Evolutionary conservation across 2,329 filamentous ascomycete species (phyloP), one percentile per base, ranked within the genome.

Genomic region (Exophiala lecanii-corni): DNA sequence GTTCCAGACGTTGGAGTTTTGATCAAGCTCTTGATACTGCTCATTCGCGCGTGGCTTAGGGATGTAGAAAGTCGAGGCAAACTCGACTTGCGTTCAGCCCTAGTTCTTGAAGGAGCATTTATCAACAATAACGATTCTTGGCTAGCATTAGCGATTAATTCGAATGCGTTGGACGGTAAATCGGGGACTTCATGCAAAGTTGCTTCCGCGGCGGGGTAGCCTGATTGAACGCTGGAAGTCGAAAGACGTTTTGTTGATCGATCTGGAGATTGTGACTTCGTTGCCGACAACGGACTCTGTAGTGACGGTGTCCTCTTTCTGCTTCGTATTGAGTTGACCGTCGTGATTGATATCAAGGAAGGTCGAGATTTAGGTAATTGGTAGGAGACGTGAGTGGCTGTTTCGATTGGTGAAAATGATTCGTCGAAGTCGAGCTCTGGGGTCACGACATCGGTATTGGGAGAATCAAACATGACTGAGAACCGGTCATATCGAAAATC

Each of bases 1-100:
- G 42, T 49, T 4, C 36, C 34, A 21, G 42, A 43, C 9, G 49
- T 43, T 5, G 49, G 49, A 12, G 49, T 49, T 33, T 49, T 51
- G 45, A 56, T 49, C 21, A 56, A 39, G 33, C 34, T 51, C 30
- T 53, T 54, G 41, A 54, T 51, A 34, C 53, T 56, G 43, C 46
- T 54, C 46, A 56, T 50, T 4, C 51, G 46, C 12, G 45, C 25
- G 28, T 56, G 53, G 28, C 40, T 53, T 7, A 51, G 30, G 6
- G 46, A 41, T 3, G 42, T 51, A n/a, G 45, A 47, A 2, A 55
- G 35, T 26, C 49, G 39, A 15, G 50, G 50, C 26, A 54, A 40
- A 32, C 48, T 54, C 2, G 50, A 51, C 20, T 45, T 50, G 26
- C 45, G 34, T 25, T 47, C 35, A 6, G 41, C 34, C 13, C 16